Percentiles rank a stretch among this genome's conserved stretches.
These are phyloP conservation scores for Glycine tomentella DNA, from an alignment of 306 rosid species.

Conservation along the genomic window DNA sequence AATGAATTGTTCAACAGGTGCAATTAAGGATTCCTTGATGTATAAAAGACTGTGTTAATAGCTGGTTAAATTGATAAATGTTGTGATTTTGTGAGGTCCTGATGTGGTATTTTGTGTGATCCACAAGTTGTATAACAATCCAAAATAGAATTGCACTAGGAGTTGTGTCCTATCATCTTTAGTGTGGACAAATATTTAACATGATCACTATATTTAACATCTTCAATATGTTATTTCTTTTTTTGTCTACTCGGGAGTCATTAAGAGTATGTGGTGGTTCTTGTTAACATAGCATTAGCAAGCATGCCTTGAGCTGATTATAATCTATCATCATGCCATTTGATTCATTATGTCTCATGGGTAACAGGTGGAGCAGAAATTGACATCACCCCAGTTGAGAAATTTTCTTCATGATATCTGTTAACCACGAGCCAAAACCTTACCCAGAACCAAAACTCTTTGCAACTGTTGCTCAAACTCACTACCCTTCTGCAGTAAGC, in stretches of 20 bases:
- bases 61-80: neutral
- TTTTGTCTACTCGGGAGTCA: too few relatives aligned
- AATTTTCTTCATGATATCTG: slow-evolving; percentile 53
- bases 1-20: neutral
- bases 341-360: slow-evolving; percentile 1
- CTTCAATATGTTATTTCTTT: neutral
- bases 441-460: slow-evolving; percentile 23
- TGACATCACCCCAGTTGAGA: slow-evolving; percentile 47
- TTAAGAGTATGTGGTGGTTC: too few relatives aligned
- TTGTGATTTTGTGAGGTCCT: neutral
- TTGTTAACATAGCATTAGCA: too few relatives aligned
- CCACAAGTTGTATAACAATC: neutral
- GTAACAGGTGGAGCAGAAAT: slow-evolving; percentile 50
- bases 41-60: neutral
- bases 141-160: neutral
- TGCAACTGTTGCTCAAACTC: slow-evolving; percentile 39
- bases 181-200: too few relatives aligned
- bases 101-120: neutral
- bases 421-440: slow-evolving; percentile 40
- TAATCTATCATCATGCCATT: neutral
- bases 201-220: too few relatives aligned
- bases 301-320: neutral
- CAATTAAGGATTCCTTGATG: neutral
- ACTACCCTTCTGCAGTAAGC: slow-evolving; percentile 2
- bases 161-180: neutral